phyloP scores from a whole-genome alignment of 305 asterid species.

The Rubia peregrina region DNA sequence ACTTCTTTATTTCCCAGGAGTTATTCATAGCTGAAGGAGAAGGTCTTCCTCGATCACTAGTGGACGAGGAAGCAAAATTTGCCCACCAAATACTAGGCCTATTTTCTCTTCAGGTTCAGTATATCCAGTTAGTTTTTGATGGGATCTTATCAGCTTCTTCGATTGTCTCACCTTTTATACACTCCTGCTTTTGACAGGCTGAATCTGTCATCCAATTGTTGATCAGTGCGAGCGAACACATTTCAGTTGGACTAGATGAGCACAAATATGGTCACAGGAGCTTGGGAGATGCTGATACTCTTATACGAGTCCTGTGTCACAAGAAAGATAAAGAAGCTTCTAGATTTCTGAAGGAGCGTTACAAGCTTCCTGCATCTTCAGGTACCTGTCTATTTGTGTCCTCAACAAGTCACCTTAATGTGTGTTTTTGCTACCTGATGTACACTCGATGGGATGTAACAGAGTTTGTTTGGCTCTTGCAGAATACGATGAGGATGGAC shows the following conservation, averaged over 20 bases:
- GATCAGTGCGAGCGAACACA: conserved; percentile 70
- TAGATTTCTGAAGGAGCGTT: conserved; percentile 66
- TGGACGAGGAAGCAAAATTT: conserved; percentile 70
- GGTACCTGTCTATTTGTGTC: too few relatives aligned
- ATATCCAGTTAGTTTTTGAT: conserved; percentile 11
- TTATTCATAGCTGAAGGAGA: conserved; percentile 95
- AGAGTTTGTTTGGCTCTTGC: conserved; percentile 13
- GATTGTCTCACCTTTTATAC: conserved; percentile 18
- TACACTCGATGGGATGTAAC: conserved; percentile 1
- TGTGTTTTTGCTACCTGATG: not conserved
- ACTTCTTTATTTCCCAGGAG: conserved; percentile 48
- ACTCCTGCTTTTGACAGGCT: conserved; percentile 42
- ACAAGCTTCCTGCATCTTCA: conserved; percentile 81
- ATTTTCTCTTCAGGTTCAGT: conserved; percentile 66
- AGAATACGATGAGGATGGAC: conserved; percentile 64
- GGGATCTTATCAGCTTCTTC: conserved; percentile 1
- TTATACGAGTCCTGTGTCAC: conserved; percentile 84
- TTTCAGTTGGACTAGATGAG: conserved; percentile 41
- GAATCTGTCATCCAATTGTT: conserved; percentile 71
- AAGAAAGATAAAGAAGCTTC: conserved; percentile 85
- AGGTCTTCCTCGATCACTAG: conserved; percentile 90
- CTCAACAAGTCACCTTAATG: too few relatives aligned
- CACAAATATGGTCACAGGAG: conserved; percentile 39
- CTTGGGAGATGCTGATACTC: conserved; percentile 73
- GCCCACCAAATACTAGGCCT: conserved; percentile 62